Base-by-base conservation (phyloP, 257 asterid genomes). In the Catharanthus roseus region DNA sequence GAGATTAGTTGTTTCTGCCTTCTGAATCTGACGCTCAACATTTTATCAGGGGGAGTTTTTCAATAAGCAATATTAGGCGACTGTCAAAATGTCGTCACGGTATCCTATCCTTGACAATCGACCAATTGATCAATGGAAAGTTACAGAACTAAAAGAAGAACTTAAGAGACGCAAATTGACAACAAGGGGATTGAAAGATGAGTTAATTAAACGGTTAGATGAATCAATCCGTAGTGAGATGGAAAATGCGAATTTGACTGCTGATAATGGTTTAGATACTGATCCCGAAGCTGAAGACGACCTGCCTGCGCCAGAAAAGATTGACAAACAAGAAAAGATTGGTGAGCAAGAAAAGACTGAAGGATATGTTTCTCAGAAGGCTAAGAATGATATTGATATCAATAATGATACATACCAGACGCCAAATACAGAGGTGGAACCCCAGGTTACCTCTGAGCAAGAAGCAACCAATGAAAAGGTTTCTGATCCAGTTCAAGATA, bases 101-200 rank as follows among this genome's bases (percentile, higher is more conserved):
- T 88, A 85, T 81, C 87, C 83, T 65, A 74, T 79, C 41, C 87
- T 92, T 68, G 95, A 86, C 34, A 73, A 79, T 77, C 77, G 83
- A 36, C 69, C 97, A 62, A 90, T 92, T 75, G 98, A 92, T 77
- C 96, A 92, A 74, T 92, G 95, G 97, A 92, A 77, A 84, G 98
- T 92, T 74, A 88, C 93, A 61, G 98, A 92, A 84, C 89, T 92
- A 54, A 92, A 73, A 82, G 98, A 92, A 82, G 98, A 92, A 83
- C 95, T 92, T 66, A 92, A 86, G 84, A 86, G 57, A 61, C 95
- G 98, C 54, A 88, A 76, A 64, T 74, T 92, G 85, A 68, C 85
- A 47, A 89, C 86, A 74, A 82, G 80, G 79, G 98, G 98, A 71
- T 74, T 92, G 82, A 92, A 92, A 80, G 95, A 88, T 67, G 96